phyloP scores from a whole-genome alignment of 2,329 filamentous ascomycete genomes.

The Seiridium cupressi region DNA sequence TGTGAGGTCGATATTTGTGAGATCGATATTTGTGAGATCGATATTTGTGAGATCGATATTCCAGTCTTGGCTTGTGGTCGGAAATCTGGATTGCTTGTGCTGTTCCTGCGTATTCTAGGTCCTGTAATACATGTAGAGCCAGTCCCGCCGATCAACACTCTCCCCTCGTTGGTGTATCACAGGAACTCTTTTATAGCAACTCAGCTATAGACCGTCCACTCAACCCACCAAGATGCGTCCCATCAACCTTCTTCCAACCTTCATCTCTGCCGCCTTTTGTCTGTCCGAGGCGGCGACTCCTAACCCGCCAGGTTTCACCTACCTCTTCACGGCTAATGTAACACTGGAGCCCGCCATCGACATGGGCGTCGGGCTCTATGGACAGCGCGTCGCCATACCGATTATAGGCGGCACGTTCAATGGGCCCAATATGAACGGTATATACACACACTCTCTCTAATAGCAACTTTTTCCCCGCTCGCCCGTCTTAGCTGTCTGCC shows the following conservation, averaged over 20 bases:
- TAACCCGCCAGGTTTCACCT: slow-evolving; percentile 19
- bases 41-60: neutral
- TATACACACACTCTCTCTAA: neutral
- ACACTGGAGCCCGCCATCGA: slow-evolving; percentile 18
- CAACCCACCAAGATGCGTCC: neutral
- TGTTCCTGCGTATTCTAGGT: too few relatives aligned
- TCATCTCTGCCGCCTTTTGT: neutral
- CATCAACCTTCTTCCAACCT: neutral
- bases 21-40: neutral
- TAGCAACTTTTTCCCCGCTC: neutral
- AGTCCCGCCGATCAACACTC: too few relatives aligned
- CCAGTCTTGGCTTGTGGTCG: too few relatives aligned
- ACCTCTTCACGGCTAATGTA: slow-evolving; percentile 26
- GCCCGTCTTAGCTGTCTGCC: neutral
- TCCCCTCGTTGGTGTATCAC: too few relatives aligned
- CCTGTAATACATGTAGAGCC: too few relatives aligned
- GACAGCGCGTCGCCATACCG: slow-evolving; percentile 21
- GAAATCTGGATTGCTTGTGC: too few relatives aligned
- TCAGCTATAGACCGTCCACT: too few relatives aligned
- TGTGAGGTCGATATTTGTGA: neutral
- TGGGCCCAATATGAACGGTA: slow-evolving; percentile 18
- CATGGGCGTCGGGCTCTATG: slow-evolving; percentile 22
- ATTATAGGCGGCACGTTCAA: slow-evolving; percentile 25
- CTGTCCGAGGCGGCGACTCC: neutral
- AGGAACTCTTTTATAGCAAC: too few relatives aligned